Base-by-base conservation (phyloP, 1,284 basidiomycete species). In the Taiwanofungus camphoratus region DNA sequence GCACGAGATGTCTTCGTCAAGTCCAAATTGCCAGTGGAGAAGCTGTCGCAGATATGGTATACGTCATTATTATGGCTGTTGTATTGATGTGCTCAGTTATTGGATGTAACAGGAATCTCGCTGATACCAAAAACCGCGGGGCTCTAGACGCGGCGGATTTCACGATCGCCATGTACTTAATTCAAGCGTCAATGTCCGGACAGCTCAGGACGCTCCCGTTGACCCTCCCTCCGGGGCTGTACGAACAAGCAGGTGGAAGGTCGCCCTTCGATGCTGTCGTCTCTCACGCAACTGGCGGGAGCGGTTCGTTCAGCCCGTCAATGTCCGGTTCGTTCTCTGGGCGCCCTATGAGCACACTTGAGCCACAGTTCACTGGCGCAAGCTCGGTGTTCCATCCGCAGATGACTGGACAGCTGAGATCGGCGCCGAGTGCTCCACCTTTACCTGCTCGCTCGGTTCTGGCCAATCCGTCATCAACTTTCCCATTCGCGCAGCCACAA, bases 151-250 rank as follows among this genome's bases (percentile, higher is more conserved):
- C 83, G 18, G 77, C 87, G 33, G 96, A 99, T 66, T 99, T 99
- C 61, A 87, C 88, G 51, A 83, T 99, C 58, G 96, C 90, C 40
- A 97, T 99, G 96, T 91, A 88, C 62, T 77, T 94, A 58, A 95
- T 98, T 54, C 94, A 97, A 65, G 84, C 79, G 32, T 74, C 79
- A 38, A 98, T 99, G 94, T 82, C 86, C 38, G 81, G 82, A 41
- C 76, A 86, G 41, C 69, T 92, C 45, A 68, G 83, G 33, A 74
- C 72, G 37, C 76, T 99, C 35, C 96, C 96, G 8, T 62, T 79
- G 2, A 68, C 75, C 1, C 74, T 99, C 12, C 92, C 95, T n/a
- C 82, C 89, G 0, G 87, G 82, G 37, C 62, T 95, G n/a, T 96
- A 97, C 60, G 93, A 97, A 54, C 84, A 86, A 58, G 91, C 89